Evolutionary conservation across 306 rosid species (phyloP).

Genomic region (Fagus sylvatica): DNA sequence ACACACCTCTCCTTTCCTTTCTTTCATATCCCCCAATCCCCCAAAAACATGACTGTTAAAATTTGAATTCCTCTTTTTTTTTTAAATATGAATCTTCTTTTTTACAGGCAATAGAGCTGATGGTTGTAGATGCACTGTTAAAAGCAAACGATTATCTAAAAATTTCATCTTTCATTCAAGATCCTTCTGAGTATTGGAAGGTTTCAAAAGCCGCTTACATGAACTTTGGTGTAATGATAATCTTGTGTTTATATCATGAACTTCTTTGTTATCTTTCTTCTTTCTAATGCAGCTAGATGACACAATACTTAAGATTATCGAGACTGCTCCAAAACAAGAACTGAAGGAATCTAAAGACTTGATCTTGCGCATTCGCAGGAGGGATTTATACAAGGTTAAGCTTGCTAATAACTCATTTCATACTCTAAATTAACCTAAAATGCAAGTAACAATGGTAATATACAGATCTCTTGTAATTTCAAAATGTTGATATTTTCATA

Average conservation of each 20-base stretch:
- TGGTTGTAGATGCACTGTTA: constrained; percentile 81
- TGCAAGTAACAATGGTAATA: background rate
- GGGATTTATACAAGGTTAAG: constrained; percentile 81
- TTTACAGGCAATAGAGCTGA: constrained; percentile 88
- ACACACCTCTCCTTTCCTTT: constrained; percentile 10
- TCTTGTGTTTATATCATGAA: constrained; percentile 9
- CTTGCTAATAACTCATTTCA: background rate
- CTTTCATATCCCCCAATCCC: background rate
- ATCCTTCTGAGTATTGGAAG: constrained; percentile 94
- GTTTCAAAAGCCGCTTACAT: constrained; percentile 37
- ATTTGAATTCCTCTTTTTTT: constrained; percentile 19
- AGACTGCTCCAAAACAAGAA: constrained; percentile 64
- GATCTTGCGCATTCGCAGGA: constrained; percentile 79
- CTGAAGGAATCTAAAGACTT: constrained; percentile 83
- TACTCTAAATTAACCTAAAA: background rate
- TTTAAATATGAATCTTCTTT: constrained; percentile 26
- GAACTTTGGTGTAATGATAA: constrained; percentile 5
- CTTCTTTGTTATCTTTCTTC: constrained; percentile 12
- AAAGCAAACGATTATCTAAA: constrained; percentile 66
- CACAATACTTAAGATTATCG: constrained; percentile 75
- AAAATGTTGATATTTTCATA: background rate
- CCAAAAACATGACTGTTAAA: background rate
- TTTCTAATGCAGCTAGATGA: constrained; percentile 82
- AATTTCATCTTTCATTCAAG: constrained; percentile 61
- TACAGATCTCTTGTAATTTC: background rate